Conservation (phyloP, 305 asterid genomes). For the Lippia alba region DNA sequence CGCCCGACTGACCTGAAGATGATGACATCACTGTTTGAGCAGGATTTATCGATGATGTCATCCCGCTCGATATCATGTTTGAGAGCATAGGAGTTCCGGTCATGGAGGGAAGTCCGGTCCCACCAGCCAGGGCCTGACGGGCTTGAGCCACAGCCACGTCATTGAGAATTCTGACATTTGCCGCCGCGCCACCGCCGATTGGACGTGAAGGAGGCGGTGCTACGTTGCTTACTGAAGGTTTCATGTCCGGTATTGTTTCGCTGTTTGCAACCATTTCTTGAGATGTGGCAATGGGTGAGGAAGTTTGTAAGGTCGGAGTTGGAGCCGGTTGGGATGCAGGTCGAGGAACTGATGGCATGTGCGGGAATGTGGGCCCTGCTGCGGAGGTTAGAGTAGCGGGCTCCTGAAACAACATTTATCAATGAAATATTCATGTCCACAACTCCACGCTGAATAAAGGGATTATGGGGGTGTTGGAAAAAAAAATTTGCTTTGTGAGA, state of each 20-base stretch:
- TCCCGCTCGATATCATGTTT: conserved; percentile 89
- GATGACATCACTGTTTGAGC: conserved; percentile 63
- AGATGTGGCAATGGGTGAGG: conserved; percentile 83
- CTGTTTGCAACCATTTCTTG: conserved; percentile 68
- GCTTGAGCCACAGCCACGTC: conserved; percentile 95
- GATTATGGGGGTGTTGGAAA: too few species aligned
- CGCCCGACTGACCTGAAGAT: conserved; percentile 62
- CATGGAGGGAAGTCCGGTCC: conserved; percentile 74
- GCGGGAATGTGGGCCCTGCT: conserved; percentile 71
- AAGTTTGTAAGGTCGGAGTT: conserved; percentile 68
- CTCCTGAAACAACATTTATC: conserved; percentile 57
- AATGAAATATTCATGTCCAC: neutral
- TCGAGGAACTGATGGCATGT: conserved; percentile 70
- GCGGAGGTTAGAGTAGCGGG: conserved; percentile 69
- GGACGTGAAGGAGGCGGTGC: conserved; percentile 68
- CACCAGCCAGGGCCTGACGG: conserved; percentile 82
- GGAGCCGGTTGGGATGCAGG: conserved; percentile 69
- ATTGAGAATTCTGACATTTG: conserved; percentile 84
- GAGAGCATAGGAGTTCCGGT: conserved; percentile 91
- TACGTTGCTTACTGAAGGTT: conserved; percentile 62
- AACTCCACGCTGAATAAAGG: too few species aligned
- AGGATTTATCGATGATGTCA: conserved; percentile 76
- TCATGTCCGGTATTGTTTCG: conserved; percentile 74
- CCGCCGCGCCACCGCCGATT: conserved; percentile 72
- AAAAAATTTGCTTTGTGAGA: too few species aligned